Base-by-base conservation (phyloP, 1,284 basidiomycete species). In the Moniliella sp. region DNA sequence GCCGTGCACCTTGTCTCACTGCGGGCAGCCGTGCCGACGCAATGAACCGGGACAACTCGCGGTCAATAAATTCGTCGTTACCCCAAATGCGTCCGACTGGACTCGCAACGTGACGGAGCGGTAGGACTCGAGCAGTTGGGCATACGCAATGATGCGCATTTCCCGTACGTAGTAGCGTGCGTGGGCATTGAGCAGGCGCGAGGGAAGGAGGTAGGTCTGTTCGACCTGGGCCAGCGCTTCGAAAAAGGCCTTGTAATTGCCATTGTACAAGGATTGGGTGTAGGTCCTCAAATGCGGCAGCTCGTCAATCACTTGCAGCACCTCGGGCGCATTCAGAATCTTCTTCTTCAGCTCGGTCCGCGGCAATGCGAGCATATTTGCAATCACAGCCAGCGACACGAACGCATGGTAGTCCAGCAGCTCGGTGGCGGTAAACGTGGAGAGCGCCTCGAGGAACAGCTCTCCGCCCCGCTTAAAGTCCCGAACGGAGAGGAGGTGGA, bases 161-260 rank as follows among this genome's bases (percentile, higher is more conserved):
- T 94, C 91, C 31, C 86, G 75, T 13, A 88, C 72, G 61, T 91
- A 94, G 67, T 69, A 93, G 3, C 80, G 72, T 1, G 82, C 72
- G 56, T 97, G 91, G 0, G 77, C 77, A 4, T 75, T 70, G 27
- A 94, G 71, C 28, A 84, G 65, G 15, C 81, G 76, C 11, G 80
- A 88, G 7, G 83, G 76, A 13, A 86, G 65, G 38, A 94, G 73
- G 56, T 80, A 74, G 0, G 71, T 71, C 64, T 84, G 75, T 62
- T 93, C 84, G 28, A 93, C 75, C 4, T 76, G 76, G 13, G 83
- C 81, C 4, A 94, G 71, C 0, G 86, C 76, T 18, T 75, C 65
- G 64, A 94, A 97, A 65, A 97, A 84, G 40, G 82, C 78, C 51
- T 82, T 75, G 57, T 94, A 97, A 54, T 86, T 79, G 46, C 80